Conservation (phyloP, 164 flowering plant species). For the Berberis vulgaris region DNA sequence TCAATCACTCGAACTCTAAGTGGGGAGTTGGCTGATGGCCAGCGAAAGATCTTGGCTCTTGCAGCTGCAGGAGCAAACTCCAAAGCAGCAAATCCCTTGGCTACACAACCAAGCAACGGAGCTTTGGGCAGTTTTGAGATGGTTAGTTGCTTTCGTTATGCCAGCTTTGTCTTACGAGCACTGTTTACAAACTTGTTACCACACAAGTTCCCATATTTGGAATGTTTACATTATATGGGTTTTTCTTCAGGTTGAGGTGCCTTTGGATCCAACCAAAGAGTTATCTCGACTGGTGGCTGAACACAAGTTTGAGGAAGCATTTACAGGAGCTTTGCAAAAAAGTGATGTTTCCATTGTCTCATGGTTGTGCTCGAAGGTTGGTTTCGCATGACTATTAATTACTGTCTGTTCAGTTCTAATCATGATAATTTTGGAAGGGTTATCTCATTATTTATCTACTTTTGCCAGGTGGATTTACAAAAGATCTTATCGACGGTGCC, state of each 20-base stretch:
- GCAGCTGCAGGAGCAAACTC: conserved; percentile 70
- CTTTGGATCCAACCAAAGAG: conserved; percentile 81
- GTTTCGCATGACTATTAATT: background rate
- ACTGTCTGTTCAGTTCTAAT: background rate
- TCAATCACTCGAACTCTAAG: conserved; percentile 64
- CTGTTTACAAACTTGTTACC: no score
- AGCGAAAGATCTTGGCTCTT: conserved; percentile 65
- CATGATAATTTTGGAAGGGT: background rate
- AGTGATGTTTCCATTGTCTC: conserved; percentile 84
- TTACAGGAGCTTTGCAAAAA: conserved; percentile 80
- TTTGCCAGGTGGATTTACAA: conserved; percentile 65
- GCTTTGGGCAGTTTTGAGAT: conserved; percentile 60
- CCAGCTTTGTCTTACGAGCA: background rate
- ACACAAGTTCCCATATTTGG: no score
- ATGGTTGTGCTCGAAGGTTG: conserved; percentile 95
- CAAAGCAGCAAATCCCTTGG: conserved; percentile 41
- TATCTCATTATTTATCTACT: background rate
- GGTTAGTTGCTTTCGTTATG: conserved; percentile 25
- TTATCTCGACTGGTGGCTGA: conserved; percentile 70
- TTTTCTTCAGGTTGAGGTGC: conserved; percentile 51
- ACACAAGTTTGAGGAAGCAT: conserved; percentile 83
- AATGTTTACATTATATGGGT: no score
- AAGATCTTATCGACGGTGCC: conserved; percentile 49
- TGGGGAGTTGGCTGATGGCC: conserved; percentile 75
- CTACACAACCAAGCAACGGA: conserved; percentile 61